Base-by-base conservation (phyloP, 1,284 basidiomycete species). In the Sphagnurus paluster region DNA sequence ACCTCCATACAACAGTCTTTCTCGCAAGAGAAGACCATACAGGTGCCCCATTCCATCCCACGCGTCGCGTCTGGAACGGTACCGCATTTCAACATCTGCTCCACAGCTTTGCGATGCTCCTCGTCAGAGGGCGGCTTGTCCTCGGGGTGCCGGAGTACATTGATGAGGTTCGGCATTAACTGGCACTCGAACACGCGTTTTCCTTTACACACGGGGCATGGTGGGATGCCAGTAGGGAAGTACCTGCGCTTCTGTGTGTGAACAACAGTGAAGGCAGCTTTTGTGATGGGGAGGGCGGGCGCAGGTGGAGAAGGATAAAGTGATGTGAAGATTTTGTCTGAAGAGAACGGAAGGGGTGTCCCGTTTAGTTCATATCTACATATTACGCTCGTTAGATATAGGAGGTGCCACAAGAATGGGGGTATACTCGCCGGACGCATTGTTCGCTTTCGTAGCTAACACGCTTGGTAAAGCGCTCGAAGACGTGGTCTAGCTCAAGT, bases 41-140 rank as follows among this genome's bases (percentile, higher is more conserved):
- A 82, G 2, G 90, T 91, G 0, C 90, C 90, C 87, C 89, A 93
- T 48, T 88, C 87, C 84, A 93, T 87, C 0, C 80, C 83, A 37
- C 68, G 61, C 26, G n/a, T 33, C 9, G 63, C 57, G 23, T 62
- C 64, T 42, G 67, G 68, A 43, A 59, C 67, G 5, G 67, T 68
- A 44, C 59, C 68, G 5, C 70, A 71, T 55, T 75, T 76, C 50
- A 87, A 59, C 19, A 68, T 71, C 34, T 65, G 63, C 56, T 82
- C 72, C 7, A 89, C 69, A 19, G 72, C 74, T 46, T 75, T 74
- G 45, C 78, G 69, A 50, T 83, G 68, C 59, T 83, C 79, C 56
- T 80, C 80, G 33, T 87, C 82, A 5, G 76, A 75, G 56, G 74
- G 48, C 48, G 68, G 70, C 42, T 65, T 65, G 19, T 57, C 54